Percentiles rank a stretch among this genome's conserved stretches.
Conservation (phyloP, 768 basidiomycete species). For the Rhodotorula graminis region DNA sequence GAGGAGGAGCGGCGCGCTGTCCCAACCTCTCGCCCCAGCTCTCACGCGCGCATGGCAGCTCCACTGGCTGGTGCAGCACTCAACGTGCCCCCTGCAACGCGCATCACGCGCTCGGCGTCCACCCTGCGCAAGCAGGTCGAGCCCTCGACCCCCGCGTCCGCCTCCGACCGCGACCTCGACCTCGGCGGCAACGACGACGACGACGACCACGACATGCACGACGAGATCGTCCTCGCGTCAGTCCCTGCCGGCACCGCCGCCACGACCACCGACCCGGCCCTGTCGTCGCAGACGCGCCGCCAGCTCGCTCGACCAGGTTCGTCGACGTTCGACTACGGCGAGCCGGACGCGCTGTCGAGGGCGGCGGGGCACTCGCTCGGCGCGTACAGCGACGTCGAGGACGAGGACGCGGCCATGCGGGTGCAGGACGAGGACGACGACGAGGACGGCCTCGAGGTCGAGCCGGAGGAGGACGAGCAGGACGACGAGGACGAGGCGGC, state of each 20-base stretch:
- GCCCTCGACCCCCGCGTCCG: neutral
- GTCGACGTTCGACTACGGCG: neutral
- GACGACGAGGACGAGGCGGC: neutral
- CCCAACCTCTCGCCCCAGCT: neutral
- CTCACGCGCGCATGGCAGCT: neutral
- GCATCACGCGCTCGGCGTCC: constrained; percentile 20
- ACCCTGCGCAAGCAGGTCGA: constrained; percentile 15
- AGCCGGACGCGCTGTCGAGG: neutral
- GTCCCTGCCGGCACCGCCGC: neutral
- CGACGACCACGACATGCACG: constrained; percentile 4
- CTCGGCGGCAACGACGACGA: neutral
- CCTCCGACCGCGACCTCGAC: neutral
- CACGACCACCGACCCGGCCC: neutral
- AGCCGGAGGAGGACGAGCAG: neutral
- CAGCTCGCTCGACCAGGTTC: constrained; percentile 6
- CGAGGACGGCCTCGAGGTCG: neutral
- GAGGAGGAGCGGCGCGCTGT: no score
- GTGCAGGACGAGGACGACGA: neutral
- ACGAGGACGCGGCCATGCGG: neutral
- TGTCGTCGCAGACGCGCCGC: constrained; percentile 9
- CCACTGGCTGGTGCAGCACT: neutral
- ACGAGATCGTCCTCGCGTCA: constrained; percentile 1
- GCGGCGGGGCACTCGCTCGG: neutral
- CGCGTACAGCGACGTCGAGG: neutral
- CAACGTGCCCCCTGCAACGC: neutral